Base-by-base conservation (phyloP, 768 basidiomycete species). In the Pholiota molesta region DNA sequence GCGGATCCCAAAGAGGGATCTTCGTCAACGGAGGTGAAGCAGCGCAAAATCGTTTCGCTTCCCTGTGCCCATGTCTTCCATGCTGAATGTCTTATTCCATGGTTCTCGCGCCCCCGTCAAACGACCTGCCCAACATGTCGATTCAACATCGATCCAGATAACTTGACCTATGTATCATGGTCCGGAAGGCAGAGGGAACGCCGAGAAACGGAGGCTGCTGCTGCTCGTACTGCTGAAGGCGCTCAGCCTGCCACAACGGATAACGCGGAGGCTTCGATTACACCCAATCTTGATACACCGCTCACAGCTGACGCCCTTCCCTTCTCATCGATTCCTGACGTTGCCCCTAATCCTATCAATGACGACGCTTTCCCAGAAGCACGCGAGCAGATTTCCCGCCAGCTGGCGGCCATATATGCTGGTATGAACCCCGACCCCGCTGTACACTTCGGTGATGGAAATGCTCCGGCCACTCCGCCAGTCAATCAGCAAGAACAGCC, bases 31-130 rank as follows among this genome's bases (percentile, higher is more conserved):
- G 31, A 70, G 29, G 13, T 45, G 40, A 62, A 68, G n/a, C 69
- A 74, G 6, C 77, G 73, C 26, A 83, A 77, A 67, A 83, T 93
- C 53, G 85, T 93, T 37, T 77, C 86, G 2, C 82, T 94, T 9
- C 92, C 92, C 4, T 94, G 92, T 69, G 85, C 90, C 8, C 92
- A 94, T 71, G 86, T 91, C 55, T 94, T 93, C 77, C 92, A 94
- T 66, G 83, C 89, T 1, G 79, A 86, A 0, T 94, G 92, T 73
- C 82, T 94, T 37, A 71, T 90, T 10, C 92, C 92, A 1, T 94
- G 92, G 92, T 94, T 94, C 72, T 85, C 91, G 3, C 80, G 89
- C 60, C 89, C 91, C 11, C 81, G 79, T 45, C 89, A 90, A 65
- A 92, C 92, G 19, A 93, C 92, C 1, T 94, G 92, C 66, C 92